These are phyloP conservation scores for Daedaleopsis nitida DNA, from an alignment of 768 basidiomycete genomes.

Conservation along the genomic window DNA sequence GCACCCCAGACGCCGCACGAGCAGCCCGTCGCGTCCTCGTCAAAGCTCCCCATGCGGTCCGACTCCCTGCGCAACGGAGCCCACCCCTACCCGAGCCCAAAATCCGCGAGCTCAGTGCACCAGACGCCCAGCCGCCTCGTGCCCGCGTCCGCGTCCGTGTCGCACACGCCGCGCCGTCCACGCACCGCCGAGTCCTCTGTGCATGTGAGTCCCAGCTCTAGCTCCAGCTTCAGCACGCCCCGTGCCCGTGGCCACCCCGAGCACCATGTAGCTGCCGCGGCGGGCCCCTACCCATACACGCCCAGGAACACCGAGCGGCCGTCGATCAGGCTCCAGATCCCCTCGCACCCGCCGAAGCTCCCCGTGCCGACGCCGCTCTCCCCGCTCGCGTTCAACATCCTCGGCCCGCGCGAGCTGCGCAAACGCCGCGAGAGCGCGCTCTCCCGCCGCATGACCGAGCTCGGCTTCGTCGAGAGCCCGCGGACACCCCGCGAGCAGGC, in stretches of 20 bases:
- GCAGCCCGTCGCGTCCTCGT: not conserved
- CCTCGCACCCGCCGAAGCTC: not conserved
- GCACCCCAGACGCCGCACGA: not conserved
- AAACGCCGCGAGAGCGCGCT: conserved; percentile 17
- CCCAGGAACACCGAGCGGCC: not conserved
- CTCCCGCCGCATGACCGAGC: conserved; percentile 12
- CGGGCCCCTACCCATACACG: too few species aligned
- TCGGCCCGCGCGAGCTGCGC: conserved; percentile 10
- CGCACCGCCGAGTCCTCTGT: too few species aligned
- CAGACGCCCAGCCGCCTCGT: too few species aligned
- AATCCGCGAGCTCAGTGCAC: not conserved
- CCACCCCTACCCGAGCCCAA: not conserved
- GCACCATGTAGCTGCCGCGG: too few species aligned
- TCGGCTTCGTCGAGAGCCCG: conserved; percentile 16
- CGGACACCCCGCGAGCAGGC: not conserved
- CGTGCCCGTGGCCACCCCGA: not conserved
- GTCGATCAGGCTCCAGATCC: conserved; percentile 7
- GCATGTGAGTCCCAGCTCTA: not conserved
- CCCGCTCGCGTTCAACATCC: conserved; percentile 17
- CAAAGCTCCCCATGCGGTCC: not conserved
- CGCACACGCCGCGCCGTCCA: too few species aligned
- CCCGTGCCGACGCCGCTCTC: conserved; percentile 6
- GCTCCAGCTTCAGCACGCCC: not conserved
- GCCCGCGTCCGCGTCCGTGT: too few species aligned
- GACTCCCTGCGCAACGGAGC: not conserved